A percentile compares a stretch with the other conserved stretches of the same genome.
These are phyloP conservation scores for Oryza punctata DNA, from an alignment of 176 grass and related monocot species.

Conservation along the genomic window DNA sequence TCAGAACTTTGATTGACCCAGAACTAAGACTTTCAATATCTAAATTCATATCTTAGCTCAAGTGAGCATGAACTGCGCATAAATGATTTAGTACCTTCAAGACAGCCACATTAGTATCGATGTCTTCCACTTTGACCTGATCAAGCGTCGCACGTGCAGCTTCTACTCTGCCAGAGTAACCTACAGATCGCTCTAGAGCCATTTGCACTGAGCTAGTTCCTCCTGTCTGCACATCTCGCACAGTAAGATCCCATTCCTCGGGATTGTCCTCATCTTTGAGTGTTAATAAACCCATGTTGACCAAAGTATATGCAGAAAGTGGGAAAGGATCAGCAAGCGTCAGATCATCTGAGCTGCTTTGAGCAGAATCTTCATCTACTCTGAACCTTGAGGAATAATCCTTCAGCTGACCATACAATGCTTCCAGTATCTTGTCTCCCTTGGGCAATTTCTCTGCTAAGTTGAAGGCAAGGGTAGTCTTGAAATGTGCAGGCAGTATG, in stretches of 20 bases:
- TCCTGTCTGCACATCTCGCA: constrained; percentile 59
- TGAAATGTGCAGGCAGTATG: constrained; percentile 71
- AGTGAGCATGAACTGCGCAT: neutral
- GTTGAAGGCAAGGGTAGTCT: constrained; percentile 85
- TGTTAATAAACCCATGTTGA: constrained; percentile 60
- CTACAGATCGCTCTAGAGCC: constrained; percentile 71
- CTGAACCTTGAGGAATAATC: constrained; percentile 42
- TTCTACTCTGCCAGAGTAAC: constrained; percentile 67
- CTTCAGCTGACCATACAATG: constrained; percentile 63
- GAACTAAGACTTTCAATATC: neutral
- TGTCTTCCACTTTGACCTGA: constrained; percentile 87
- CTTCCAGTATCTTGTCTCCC: constrained; percentile 90
- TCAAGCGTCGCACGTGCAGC: constrained; percentile 71
- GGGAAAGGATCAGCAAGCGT: constrained; percentile 55
- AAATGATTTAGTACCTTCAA: constrained; percentile 49
- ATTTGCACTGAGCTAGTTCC: constrained; percentile 61
- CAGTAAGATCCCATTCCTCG: constrained; percentile 45
- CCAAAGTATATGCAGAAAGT: constrained; percentile 59
- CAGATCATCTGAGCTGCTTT: constrained; percentile 42
- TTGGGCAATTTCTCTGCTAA: constrained; percentile 91
- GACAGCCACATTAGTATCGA: constrained; percentile 85
- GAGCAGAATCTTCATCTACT: constrained; percentile 22
- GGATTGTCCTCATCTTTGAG: constrained; percentile 48
- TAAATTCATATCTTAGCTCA: neutral
- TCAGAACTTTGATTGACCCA: neutral